Base-by-base conservation (phyloP, 192 early-diverging fungal species). In the Coemansia sp. region DNA sequence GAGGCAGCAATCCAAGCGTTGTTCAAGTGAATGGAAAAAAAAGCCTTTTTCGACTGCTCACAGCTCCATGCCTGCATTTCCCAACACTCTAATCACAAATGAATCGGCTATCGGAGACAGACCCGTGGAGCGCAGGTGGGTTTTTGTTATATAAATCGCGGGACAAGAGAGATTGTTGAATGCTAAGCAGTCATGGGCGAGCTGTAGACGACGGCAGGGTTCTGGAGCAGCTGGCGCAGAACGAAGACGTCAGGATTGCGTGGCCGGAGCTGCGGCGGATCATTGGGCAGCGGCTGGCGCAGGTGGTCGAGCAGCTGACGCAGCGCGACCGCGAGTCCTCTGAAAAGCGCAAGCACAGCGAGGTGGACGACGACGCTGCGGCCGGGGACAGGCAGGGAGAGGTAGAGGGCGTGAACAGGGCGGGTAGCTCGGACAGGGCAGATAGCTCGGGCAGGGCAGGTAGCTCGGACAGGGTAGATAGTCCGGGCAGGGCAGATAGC, bases 251-350 rank as follows among this genome's bases (percentile, higher is more conserved):
- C 46, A 63, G 47, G 70, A 46, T 53, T 12, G 56, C 71, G 20
- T 75, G 71, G 71, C 50, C 60, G 3, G 64, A 75, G 36, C 38
- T 75, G 22, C 60, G 71, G 2, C 35, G 48, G 26, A 64, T 75
- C 44, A 64, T 75, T 20, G 39, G 61, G 27, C 64, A 75, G 32
- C 58, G 60, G 44, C 60, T 75, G 7, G 51, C 71, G 11, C 58
- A 62, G 27, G 58, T 57, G 0, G 50, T 76, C 5, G 66, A 76
- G 39, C 12, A 39, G 29, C 46, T 69, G 39, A 17, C 43, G 5
- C 34, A 50, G 42, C 14, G 14, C 8, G 50, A 55, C 29, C 38
- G 23, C 19, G 41, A 38, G n/a, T 11, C 41, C 0, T 11, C n/a
- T 1, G 39, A 49, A 44, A 47, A 39, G 11, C 51, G 50, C 32